These are phyloP conservation scores for Aureobasidium sp. DNA, from an alignment of 2,329 filamentous ascomycete species.

Conservation along the genomic window DNA sequence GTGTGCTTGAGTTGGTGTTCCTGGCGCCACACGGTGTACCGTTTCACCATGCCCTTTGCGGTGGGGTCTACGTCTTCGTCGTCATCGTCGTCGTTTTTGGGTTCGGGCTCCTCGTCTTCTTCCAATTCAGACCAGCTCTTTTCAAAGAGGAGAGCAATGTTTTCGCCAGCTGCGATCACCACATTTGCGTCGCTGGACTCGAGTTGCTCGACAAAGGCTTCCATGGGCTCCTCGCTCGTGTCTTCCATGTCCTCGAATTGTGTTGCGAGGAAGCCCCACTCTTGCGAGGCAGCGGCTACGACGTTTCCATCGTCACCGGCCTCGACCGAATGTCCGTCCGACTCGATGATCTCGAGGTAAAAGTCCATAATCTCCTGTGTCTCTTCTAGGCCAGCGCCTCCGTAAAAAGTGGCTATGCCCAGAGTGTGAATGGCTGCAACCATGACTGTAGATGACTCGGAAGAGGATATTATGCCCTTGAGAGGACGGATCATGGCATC, in stretches of 20 bases:
- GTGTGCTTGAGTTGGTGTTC: conserved; percentile 53
- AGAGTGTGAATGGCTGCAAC: conserved; percentile 67
- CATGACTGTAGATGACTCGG: conserved; percentile 58
- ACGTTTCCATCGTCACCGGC: conserved; percentile 64
- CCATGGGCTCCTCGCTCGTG: conserved; percentile 64
- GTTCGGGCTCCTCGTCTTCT: conserved; percentile 45
- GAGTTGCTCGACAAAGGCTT: conserved; percentile 79
- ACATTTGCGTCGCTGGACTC: conserved; percentile 66
- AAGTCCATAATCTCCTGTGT: conserved; percentile 66
- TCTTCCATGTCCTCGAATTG: conserved; percentile 67
- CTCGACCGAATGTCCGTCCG: conserved; percentile 66
- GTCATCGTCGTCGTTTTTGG: conserved; percentile 34
- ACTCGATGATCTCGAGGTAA: conserved; percentile 69
- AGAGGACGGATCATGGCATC: conserved; percentile 53
- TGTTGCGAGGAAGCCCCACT: conserved; percentile 75
- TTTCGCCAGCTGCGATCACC: conserved; percentile 69
- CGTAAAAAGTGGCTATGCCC: conserved; percentile 65
- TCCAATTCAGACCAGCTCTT: conserved; percentile 56
- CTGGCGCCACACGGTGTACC: conserved; percentile 61
- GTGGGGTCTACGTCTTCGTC: conserved; percentile 39
- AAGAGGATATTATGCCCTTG: conserved; percentile 59
- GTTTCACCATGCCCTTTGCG: conserved; percentile 49
- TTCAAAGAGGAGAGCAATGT: conserved; percentile 78
- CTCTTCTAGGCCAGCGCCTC: conserved; percentile 62
- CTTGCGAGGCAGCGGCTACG: conserved; percentile 66